Evolutionary conservation across 306 rosid genomes (phyloP), one percentile per base, ranked within the genome.

Genomic region (Fagus crenata): DNA sequence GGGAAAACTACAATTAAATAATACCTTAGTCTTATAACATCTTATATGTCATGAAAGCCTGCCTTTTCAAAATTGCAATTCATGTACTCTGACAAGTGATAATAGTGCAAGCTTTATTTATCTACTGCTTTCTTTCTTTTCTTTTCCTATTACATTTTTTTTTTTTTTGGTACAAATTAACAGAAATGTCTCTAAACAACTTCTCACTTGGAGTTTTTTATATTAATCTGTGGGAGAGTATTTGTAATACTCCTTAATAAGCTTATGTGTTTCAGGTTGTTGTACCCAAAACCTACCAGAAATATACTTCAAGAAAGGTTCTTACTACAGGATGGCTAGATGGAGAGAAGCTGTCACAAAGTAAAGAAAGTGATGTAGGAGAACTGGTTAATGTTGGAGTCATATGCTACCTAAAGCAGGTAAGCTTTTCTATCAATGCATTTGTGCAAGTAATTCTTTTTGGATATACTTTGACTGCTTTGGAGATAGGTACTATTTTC

Each of bases 331-430:
- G 82, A 74, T 94, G 98, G 98, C 53, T 94, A 83, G 98, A 94
- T 0, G 98, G 98, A 78, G 98, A 92, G 79, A 94, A 94, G 87
- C 82, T 94, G 72, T 94, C 98, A 64, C 98, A 94, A 84, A 94
- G 98, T 89, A 92, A 85, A 53, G 98, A 92, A 87, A 90, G 86
- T 86, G 97, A 95, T 55, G 98, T 95, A 64, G 98, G 98, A 73
- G 96, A 92, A 63, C 90, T 95, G 35, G 98, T 95, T 76, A 95
- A 89, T 82, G 98, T 95, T 83, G 98, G 98, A 76, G 98, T 95
- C 83, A 95, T 95, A 87, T 95, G 98, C 92, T 95, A 95, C 84
- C 84, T 95, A 65, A 92, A 94, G 85, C 98, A 94, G 97, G 98
- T 92, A 81, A 67, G 71, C 49, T 39, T 67, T 75, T 56, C 14